phyloP scores from a whole-genome alignment of 352 stramenopile genomes.

The Stramenopiles sp. region DNA sequence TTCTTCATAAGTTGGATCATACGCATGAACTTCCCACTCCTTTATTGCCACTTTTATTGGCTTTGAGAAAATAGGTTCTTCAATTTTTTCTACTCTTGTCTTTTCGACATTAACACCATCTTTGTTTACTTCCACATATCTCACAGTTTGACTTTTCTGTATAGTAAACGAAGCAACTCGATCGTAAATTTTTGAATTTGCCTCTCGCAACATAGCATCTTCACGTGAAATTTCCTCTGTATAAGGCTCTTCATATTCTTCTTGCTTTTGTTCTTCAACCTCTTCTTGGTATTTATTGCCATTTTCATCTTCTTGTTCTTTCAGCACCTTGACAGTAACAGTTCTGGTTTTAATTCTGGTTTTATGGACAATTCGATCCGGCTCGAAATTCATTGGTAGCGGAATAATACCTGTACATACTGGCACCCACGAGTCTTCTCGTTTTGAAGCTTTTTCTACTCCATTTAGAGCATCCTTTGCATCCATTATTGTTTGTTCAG shows the following conservation, averaged over 20 bases:
- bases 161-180: background rate
- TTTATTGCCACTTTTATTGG: background rate
- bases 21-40: background rate
- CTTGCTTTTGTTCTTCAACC: background rate
- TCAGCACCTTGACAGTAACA: background rate
- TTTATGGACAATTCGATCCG: background rate
- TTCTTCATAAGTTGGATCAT: background rate
- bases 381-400: background rate
- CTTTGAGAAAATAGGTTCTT: background rate
- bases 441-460: background rate
- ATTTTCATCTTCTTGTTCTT: background rate
- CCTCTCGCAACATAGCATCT: background rate
- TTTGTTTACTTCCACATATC: background rate
- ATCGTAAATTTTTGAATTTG: background rate
- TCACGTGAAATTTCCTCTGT: background rate
- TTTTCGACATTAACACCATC: background rate
- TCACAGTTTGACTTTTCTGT: background rate
- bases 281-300: background rate
- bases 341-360: background rate
- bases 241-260: background rate
- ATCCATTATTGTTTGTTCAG: background rate
- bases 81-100: background rate
- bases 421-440: background rate
- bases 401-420: background rate
- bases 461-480: background rate